Base-by-base conservation (phyloP, 2,329 filamentous ascomycete genomes). In the Neonectria punicea region DNA sequence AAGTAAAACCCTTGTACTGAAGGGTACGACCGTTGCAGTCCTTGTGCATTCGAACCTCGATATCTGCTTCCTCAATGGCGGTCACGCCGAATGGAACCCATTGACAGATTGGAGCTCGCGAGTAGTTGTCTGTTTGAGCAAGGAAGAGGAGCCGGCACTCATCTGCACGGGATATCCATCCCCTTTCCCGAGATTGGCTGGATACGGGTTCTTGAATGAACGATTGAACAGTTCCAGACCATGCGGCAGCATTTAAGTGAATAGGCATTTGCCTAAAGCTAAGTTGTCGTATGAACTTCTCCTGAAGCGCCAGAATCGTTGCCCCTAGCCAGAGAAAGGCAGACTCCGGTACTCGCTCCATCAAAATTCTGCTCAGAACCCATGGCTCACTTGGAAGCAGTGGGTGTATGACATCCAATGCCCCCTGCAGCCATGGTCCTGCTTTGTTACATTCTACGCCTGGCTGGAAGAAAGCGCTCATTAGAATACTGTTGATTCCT, bases 11-110 rank as follows among this genome's bases (percentile, higher is more conserved):
- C 7, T 49, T 47, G 32, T 58, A 58, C 18, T 54, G 41, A 5
- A 58, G 61, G 4, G 16, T 16, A 50, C 58, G 54, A 6, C 28
- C 30, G 2, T 8, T 6, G 10, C 60, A 58, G 3, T 30, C 13
- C 7, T 39, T 14, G 16, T 63, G 60, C 1, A 32, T n/a, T 18
- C 46, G 16, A n/a, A 30, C 46, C 7, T 58, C 39, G 9, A 58
- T 14, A 4, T 58, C 47, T 1, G 20, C 8, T 4, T 53, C 7
- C 18, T 63, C 47, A 58, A 63, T 9, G 2, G 47, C 16, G 9
- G 53, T 58, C 8, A 20, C 13, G 4, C 53, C 53, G 30, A 53
- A 58, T 10, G 60, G 60, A 1, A 18, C 20, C 60, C 60, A 63
- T 11, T 43, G 60, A 16, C 16, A 53, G 16, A 47, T 6, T 16